phyloP scores from a whole-genome alignment of 176 grass and related monocot species.

The Cocos nucifera region DNA sequence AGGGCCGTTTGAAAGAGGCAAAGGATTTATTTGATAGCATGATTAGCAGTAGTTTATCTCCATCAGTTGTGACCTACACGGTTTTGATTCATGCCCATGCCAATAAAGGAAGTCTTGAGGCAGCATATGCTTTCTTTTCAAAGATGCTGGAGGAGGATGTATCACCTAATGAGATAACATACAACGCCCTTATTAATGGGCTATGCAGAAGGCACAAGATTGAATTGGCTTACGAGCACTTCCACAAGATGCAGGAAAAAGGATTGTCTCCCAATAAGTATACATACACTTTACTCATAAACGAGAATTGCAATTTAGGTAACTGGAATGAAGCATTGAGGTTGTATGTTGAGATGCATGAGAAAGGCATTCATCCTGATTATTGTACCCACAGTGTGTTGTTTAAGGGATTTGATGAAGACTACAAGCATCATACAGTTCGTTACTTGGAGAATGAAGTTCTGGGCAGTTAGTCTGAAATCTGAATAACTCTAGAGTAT shows the following conservation, averaged over 20 bases:
- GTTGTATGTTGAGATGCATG: constrained; percentile 62
- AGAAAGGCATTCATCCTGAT: constrained; percentile 51
- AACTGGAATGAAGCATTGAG: constrained; percentile 54
- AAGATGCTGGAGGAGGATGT: constrained; percentile 42
- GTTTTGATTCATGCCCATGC: constrained; percentile 56
- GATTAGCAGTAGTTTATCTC: constrained; percentile 35
- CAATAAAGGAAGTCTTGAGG: constrained; percentile 39
- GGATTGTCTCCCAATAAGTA: constrained; percentile 63
- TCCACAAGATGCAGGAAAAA: constrained; percentile 45
- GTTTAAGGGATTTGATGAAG: constrained; percentile 59
- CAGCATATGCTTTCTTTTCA: constrained; percentile 43
- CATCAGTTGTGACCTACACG: constrained; percentile 60
- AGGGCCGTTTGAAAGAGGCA: constrained; percentile 45
- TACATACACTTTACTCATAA: constrained; percentile 60
- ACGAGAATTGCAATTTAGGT: constrained; percentile 38
- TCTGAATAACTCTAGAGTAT: constrained; percentile 1
- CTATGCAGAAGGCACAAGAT: constrained; percentile 40
- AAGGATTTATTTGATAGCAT: constrained; percentile 35
- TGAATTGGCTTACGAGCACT: constrained; percentile 51
- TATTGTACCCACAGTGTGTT: constrained; percentile 34
- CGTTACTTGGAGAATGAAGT: constrained; percentile 65
- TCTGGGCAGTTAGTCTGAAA: constrained; percentile 43
- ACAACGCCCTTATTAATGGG: constrained; percentile 65
- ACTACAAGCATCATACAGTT: constrained; percentile 31
- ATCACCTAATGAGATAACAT: constrained; percentile 59